phyloP scores from a whole-genome alignment of 2,329 filamentous ascomycete species.

The Talaromyces atroroseus region DNA sequence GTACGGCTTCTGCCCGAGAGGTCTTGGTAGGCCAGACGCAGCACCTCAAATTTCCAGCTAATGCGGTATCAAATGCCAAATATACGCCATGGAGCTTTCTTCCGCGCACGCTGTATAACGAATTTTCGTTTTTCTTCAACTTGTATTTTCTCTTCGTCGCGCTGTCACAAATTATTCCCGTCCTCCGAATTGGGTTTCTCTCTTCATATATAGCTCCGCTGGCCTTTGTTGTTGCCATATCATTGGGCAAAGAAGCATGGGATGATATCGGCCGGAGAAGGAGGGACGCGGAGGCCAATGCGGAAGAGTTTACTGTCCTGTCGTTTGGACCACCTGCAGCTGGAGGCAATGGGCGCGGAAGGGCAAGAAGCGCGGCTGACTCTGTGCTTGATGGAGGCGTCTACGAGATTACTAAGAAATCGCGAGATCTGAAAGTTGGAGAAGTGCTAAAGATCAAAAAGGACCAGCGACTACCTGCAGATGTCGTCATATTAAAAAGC shows the following conservation, averaged over 20 bases:
- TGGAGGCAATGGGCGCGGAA: conserved; percentile 13
- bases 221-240: conserved; percentile 85
- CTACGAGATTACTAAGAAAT: conserved; percentile 70
- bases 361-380: conserved; percentile 7
- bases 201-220: conserved; percentile 90
- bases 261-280: conserved; percentile 84
- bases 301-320: conserved; percentile 77
- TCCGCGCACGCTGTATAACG: conserved; percentile 91
- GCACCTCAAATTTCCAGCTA: conserved; percentile 72
- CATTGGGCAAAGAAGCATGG: conserved; percentile 89
- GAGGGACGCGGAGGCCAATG: conserved; percentile 89
- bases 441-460: conserved; percentile 92
- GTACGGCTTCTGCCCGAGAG: conserved; percentile 56
- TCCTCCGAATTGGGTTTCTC: conserved; percentile 86
- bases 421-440: conserved; percentile 83
- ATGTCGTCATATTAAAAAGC: conserved; percentile 89
- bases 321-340: conserved; percentile 52
- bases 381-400: conserved; percentile 33
- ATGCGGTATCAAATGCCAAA: conserved; percentile 93
- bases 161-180: conserved; percentile 84
- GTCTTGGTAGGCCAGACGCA: conserved; percentile 72
- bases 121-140: conserved; percentile 99
- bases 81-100: conserved; percentile 94
- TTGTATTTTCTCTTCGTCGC: conserved; percentile 97
- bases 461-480: conserved; percentile 87